These are phyloP conservation scores for Acacia concinna DNA, from an alignment of 331 rosid species.

Conservation along the genomic window DNA sequence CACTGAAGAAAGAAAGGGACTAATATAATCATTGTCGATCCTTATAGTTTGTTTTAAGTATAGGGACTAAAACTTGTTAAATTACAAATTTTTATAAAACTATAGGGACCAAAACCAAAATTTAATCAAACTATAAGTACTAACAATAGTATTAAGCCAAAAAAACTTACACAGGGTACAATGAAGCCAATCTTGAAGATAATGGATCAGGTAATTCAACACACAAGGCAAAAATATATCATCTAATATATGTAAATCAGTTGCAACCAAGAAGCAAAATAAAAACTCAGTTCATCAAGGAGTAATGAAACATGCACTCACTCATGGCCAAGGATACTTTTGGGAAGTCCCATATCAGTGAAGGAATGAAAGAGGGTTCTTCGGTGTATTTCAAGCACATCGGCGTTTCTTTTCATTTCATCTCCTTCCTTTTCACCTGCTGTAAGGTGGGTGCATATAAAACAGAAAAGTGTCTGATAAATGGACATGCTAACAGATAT, in stretches of 20 bases:
- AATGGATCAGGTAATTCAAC: background rate
- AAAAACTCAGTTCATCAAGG: constrained; percentile 10
- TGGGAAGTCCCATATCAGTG: constrained; percentile 60
- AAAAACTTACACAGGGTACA: background rate
- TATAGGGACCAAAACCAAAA: no score
- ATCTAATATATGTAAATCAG: background rate
- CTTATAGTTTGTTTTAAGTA: no score
- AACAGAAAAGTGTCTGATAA: constrained; percentile 92
- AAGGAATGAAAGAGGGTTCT: constrained; percentile 75
- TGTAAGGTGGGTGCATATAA: constrained; percentile 86
- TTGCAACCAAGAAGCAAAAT: background rate
- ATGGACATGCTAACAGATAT: constrained; percentile 96
- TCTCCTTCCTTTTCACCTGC: constrained; percentile 89
- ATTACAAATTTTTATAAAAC: no score
- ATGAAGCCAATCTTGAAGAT: constrained; percentile 11
- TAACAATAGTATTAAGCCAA: no score
- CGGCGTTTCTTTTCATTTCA: constrained; percentile 76
- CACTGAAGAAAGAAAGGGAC: no score
- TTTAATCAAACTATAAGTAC: no score
- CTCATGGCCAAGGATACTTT: constrained; percentile 78
- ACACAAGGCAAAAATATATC: background rate
- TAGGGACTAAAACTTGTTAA: no score
- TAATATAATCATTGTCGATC: no score
- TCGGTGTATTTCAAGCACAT: constrained; percentile 77
- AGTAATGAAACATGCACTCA: constrained; percentile 46